A percentile compares a stretch with the other conserved stretches of the same genome.
phyloP scores from a whole-genome alignment of 192 early-diverging fungal species.

The Coemansia sp. region DNA sequence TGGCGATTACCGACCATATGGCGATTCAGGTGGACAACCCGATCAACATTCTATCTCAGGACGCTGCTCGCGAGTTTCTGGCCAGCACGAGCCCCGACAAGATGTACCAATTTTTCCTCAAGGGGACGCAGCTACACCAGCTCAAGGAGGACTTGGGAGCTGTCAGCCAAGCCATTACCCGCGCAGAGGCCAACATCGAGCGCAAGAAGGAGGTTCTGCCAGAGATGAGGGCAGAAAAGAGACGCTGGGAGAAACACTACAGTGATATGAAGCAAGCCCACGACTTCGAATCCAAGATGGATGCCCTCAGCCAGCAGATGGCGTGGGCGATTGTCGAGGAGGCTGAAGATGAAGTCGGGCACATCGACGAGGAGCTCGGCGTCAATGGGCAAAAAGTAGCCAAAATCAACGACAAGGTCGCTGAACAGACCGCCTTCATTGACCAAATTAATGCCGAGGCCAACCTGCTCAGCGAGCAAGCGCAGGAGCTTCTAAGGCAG shows the following conservation, averaged over 20 bases:
- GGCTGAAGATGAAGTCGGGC: constrained; percentile 56
- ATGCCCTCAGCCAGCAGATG: constrained; percentile 67
- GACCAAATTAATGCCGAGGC: constrained; percentile 55
- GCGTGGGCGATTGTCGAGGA: constrained; percentile 75
- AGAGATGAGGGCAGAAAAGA: constrained; percentile 70
- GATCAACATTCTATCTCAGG: constrained; percentile 91
- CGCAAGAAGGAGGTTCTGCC: constrained; percentile 71
- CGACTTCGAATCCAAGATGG: constrained; percentile 61
- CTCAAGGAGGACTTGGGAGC: constrained; percentile 73
- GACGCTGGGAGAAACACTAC: constrained; percentile 67
- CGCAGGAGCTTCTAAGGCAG: constrained; percentile 20
- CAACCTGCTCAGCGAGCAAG: constrained; percentile 36
- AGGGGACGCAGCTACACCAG: constrained; percentile 84
- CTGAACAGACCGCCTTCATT: constrained; percentile 50
- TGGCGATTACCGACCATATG: constrained; percentile 85
- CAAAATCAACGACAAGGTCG: constrained; percentile 60
- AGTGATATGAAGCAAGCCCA: constrained; percentile 70
- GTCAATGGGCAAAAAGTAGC: constrained; percentile 25
- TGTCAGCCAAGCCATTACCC: constrained; percentile 62
- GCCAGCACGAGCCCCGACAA: constrained; percentile 78
- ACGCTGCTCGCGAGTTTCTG: constrained; percentile 89
- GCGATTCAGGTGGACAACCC: constrained; percentile 94
- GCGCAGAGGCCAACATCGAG: constrained; percentile 48
- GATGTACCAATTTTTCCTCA: constrained; percentile 92
- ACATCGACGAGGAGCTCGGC: constrained; percentile 36